Evolutionary conservation across 1,284 basidiomycete species (phyloP).

Genomic region (Ustilago cynodontis): DNA sequence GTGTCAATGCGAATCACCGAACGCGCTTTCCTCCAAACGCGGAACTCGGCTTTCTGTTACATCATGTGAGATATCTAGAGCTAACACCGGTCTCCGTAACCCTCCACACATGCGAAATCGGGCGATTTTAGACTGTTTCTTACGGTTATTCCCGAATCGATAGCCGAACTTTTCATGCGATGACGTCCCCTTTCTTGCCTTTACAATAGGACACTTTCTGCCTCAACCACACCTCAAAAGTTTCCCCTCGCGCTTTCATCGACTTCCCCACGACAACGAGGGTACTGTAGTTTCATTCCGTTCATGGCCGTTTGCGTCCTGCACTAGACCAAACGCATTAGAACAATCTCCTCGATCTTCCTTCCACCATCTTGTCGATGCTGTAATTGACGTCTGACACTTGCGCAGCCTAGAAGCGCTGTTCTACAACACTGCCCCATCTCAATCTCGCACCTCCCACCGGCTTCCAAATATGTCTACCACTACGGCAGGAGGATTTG

Average conservation of each 20-base stretch:
- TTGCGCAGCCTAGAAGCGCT: background rate
- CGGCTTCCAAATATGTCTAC: slow-evolving; percentile 24
- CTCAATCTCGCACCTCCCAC: too few species aligned
- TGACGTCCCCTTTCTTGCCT: background rate
- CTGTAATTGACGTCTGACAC: background rate
- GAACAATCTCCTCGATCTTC: background rate
- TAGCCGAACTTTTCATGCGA: slow-evolving; percentile 9
- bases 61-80: background rate
- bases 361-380: background rate
- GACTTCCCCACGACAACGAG: background rate
- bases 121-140: too few species aligned
- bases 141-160: background rate
- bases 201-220: background rate
- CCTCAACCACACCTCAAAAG: background rate
- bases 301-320: background rate
- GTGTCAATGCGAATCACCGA: slow-evolving; percentile 2
- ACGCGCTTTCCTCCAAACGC: slow-evolving; percentile 10
- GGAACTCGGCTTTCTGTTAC: slow-evolving; percentile 13
- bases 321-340: background rate
- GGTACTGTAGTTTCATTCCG: background rate
- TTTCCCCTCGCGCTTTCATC: slow-evolving; percentile 1
- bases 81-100: background rate
- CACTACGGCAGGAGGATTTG: background rate
- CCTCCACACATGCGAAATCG: slow-evolving; percentile 1
- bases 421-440: background rate